Evolutionary conservation across 495 filamentous ascomycete genomes (phyloP).

Genomic region (Penicillium salamii): DNA sequence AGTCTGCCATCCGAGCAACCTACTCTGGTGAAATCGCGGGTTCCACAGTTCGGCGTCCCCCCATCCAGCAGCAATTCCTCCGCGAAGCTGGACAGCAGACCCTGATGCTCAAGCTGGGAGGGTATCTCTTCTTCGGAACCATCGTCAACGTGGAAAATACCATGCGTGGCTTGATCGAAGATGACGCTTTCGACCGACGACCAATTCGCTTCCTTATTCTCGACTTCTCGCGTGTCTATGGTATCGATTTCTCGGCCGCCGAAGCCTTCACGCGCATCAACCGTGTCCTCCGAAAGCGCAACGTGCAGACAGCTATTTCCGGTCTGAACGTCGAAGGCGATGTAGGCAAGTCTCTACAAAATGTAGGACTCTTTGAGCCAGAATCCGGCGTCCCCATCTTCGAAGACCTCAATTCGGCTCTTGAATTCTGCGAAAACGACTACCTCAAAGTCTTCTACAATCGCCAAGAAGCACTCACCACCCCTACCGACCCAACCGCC

Average conservation of each 20-base stretch:
- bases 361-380: conserved; percentile 72
- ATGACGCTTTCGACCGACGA: conserved; percentile 68
- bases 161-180: conserved; percentile 75
- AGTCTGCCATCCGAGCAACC: conserved; percentile 80
- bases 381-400: conserved; percentile 72
- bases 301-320: conserved; percentile 76
- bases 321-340: conserved; percentile 71
- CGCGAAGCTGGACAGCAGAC: conserved; percentile 83
- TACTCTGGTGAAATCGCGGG: conserved; percentile 84
- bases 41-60: conserved; percentile 87
- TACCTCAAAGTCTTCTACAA: conserved; percentile 82
- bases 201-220: conserved; percentile 90
- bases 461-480: conserved; percentile 40
- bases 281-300: conserved; percentile 67
- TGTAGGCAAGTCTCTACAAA: conserved; percentile 72
- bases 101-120: conserved; percentile 82
- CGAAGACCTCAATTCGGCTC: conserved; percentile 84
- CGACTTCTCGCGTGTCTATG: conserved; percentile 84
- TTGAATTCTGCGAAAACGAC: conserved; percentile 94
- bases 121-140: conserved; percentile 94
- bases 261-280: conserved; percentile 93
- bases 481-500: conserved; percentile 8
- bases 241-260: conserved; percentile 91
- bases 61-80: conserved; percentile 82
- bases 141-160: conserved; percentile 91